Percentiles rank a stretch among this genome's conserved stretches.
phyloP scores from a whole-genome alignment of 805 yeast species.

The Candida orba region DNA sequence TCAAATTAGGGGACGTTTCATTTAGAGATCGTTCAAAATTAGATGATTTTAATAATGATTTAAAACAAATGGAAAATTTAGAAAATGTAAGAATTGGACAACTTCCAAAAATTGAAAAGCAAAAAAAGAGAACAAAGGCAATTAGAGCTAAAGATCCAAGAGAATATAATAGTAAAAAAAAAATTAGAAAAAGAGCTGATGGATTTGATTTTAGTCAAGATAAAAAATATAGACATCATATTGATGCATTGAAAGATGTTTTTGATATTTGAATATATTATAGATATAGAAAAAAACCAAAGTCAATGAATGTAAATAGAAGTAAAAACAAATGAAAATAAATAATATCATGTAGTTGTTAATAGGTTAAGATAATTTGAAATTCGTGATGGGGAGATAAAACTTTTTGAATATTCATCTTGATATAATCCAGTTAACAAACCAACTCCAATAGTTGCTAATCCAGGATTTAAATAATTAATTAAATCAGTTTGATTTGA shows the following conservation, averaged over 20 bases:
- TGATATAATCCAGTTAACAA: not conserved
- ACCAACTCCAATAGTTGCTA: conserved; percentile 5
- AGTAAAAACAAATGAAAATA: not conserved
- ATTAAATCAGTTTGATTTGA: not conserved
- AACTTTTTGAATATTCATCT: not conserved
- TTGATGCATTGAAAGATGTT: not conserved
- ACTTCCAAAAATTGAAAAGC: not conserved
- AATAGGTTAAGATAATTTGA: not conserved
- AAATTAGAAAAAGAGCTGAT: not conserved
- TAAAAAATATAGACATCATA: not conserved
- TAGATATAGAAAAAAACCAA: not conserved
- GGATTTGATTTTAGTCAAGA: conserved; percentile 3
- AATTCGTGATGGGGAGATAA: conserved; percentile 4
- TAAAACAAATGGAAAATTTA: not conserved
- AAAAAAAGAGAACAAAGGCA: not conserved
- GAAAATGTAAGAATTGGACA: not conserved
- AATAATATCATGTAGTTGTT: not conserved
- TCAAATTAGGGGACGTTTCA: conserved; percentile 44
- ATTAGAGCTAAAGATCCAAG: not conserved
- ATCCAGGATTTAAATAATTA: not conserved
- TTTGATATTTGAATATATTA: not conserved
- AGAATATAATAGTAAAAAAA: not conserved
- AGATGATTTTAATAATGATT: conserved; percentile 8
- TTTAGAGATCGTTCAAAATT: conserved; percentile 20
- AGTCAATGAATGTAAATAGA: not conserved